Percentiles rank a stretch among this genome's conserved stretches.
These are phyloP conservation scores for Dothidotthia symphoricarpi DNA, from an alignment of 2,329 filamentous ascomycete genomes.

Conservation along the genomic window DNA sequence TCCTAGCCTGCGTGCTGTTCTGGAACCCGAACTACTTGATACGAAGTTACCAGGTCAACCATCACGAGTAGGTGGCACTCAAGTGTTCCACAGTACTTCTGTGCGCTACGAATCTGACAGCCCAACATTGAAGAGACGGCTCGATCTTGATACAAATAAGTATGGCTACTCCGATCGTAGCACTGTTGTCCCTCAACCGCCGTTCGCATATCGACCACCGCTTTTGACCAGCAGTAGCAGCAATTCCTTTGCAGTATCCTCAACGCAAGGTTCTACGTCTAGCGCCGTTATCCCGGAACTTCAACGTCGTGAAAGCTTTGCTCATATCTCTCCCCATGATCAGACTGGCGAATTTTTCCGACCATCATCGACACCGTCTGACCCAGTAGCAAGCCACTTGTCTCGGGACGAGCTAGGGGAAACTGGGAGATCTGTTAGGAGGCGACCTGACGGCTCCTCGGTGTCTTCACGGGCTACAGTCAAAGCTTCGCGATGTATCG, in stretches of 20 bases:
- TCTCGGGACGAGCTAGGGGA: constrained; percentile 34
- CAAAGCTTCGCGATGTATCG: constrained; percentile 37
- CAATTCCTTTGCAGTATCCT: constrained; percentile 20
- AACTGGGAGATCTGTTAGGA: constrained; percentile 28
- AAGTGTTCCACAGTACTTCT: constrained; percentile 18
- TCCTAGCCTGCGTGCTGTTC: constrained; percentile 40
- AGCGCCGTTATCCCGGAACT: constrained; percentile 22
- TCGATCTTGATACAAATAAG: constrained; percentile 34
- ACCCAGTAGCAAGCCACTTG: constrained; percentile 17
- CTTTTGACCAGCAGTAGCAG: constrained; percentile 8
- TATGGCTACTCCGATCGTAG: constrained; percentile 28
- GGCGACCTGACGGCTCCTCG: constrained; percentile 33
- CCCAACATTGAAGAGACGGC: constrained; percentile 38
- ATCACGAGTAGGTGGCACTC: constrained; percentile 20
- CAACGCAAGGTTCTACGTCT: constrained; percentile 23
- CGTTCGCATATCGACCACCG: constrained; percentile 30
- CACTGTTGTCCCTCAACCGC: constrained; percentile 28
- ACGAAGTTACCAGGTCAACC: constrained; percentile 29
- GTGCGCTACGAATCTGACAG: constrained; percentile 33
- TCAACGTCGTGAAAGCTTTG: constrained; percentile 24
- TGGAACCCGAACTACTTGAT: constrained; percentile 39
- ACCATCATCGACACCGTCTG: constrained; percentile 27
- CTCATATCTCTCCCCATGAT: constrained; percentile 24
- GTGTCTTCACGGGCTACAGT: constrained; percentile 26
- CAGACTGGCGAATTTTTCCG: constrained; percentile 19